Base-by-base conservation (phyloP, 2,329 filamentous ascomycete genomes). In the Chrysoporthe deuterocubensis region DNA sequence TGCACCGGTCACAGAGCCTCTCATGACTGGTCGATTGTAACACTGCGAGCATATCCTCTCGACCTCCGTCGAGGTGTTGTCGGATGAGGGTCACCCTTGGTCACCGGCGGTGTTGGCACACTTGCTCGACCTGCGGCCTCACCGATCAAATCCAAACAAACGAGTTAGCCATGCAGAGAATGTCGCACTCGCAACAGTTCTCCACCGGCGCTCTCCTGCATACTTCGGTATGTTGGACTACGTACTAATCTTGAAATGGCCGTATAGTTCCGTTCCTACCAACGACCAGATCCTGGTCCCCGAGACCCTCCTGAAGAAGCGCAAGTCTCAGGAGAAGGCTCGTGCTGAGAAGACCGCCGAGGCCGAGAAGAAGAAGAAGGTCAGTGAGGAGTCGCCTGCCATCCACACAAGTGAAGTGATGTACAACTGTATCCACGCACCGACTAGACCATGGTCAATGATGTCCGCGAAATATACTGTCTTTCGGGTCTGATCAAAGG, bases 241-340 rank as follows among this genome's bases (percentile, higher is more conserved):
- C 87, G 89, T 90, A 92, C 91, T 92, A 89, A 93, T 92, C 90
- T 93, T n/a, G 21, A 82, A 89, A 82, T 70, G 76, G 74, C 34
- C 43, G 54, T 81, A 79, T 81, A 97, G 94, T 85, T 90, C 90
- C 85, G 92, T 97, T 80, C 93, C 96, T 76, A 97, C 94, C 83
- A 85, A 94, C 84, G 93, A 97, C 83, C 92, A 98, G 83, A 90
- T 99, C 82, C 88, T 98, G 82, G 93, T 98, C 81, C 96, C 96
- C 77, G 96, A 99, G 93, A 99, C 96, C 78, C 93, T 99, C 80
- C 90, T 99, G 84, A 99, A 99, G 92, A 99, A 99, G 93, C 93
- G 96, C 88, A 99, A 99, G 94, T 93, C 90, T 83, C 95, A 97
- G 87, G 96, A 99, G 90, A 97, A 97, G 90, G 94, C 94, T 82